Base-by-base conservation (phyloP, 805 yeast genomes). In the Diddensiella caesifluorescens region DNA sequence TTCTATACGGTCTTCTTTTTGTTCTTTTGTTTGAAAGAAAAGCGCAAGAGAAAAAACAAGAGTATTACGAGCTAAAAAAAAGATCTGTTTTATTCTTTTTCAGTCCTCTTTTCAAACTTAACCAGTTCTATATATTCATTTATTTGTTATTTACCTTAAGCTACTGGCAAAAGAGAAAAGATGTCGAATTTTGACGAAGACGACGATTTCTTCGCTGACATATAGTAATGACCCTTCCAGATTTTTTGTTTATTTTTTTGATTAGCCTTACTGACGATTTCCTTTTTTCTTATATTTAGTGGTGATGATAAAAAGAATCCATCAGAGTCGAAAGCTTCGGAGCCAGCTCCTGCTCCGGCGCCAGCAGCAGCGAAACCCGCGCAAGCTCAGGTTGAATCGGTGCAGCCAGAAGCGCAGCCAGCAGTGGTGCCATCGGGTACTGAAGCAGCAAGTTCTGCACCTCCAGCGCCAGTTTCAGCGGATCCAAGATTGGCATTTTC, bases 171-270 rank as follows among this genome's bases (percentile, higher is more conserved):
- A n/a, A n/a, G n/a, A n/a, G n/a, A n/a, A n/a, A n/a, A n/a, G 42
- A 79, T 79, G 83, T 75, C 82, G 46, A 64, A 68, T 44, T 75
- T 82, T 47, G 95, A 87, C 66, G 96, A 88, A 68, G 97, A 89
- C 66, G 96, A 88, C 63, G 90, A 86, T 56, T 80, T 84, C 62
- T 89, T 89, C 64, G 95, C 88, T 66, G 96, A 89, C 62, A 85
- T 89, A 66, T 89, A 89, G 61, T 57, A 55, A 43, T 46, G 41
- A 19, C 38, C n/a, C 43, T 29, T 33, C n/a, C 34, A 18, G 34
- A 25, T 31, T 22, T 19, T 16, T 4, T 31, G 25, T 13, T 38
- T 20, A 26, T 16, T 36, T 18, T 22, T 20, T 33, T 41, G 20
- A 20, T 33, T 35, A 23, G 23, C 28, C 29, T 20, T 35, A 28